Base-by-base conservation (phyloP, 2,329 filamentous ascomycete species). In the Fusarium pininemorale region DNA sequence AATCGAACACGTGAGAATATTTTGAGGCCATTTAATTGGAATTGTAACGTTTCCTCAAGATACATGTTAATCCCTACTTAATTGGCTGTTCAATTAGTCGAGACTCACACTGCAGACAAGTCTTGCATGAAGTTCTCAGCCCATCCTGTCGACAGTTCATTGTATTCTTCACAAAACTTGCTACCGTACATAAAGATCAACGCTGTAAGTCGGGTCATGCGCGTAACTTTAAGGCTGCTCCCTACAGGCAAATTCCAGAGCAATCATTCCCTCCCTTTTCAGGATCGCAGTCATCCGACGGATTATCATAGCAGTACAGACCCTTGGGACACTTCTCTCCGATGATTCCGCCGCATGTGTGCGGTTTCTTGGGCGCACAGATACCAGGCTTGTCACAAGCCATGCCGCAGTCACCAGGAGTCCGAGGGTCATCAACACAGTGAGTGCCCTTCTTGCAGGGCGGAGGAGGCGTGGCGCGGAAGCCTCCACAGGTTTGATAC, bases 381-480 rank as follows among this genome's bases (percentile, higher is more conserved):
- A 83, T 82, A 4, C 82, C 82, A 1, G 79, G 79, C 12, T 26
- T 58, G 47, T 83, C 82, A 60, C 82, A 83, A 7, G 82, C 79
- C 77, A 82, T 72, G 13, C 82, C 82, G 47, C 82, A 83, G 11
- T 57, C 42, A 8, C 24, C 48, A 3, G 73, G 75, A 15, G 63
- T 53, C 42, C 82, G 79, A 16, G 83, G 82, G 32, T 84, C 82
- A 63, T 83, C 77, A 20, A 77, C 65, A 59, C 83, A 84, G 5
- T 70, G 62, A 6, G 71, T 72, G 16, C 72, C 71, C 24, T 64
- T 63, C 37, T 73, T 65, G 72, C 82, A 84, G 1, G 64, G 51
- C 2, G 65, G 56, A 13, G 67, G 50, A 12, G 81, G 81, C 16
- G 66, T 63, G 20, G 67, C 15, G 4, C 68, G 70, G 50, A 75